Percentiles rank a stretch among this genome's conserved stretches.
phyloP scores from a whole-genome alignment of 257 asterid genomes.

The Mentha longifolia region DNA sequence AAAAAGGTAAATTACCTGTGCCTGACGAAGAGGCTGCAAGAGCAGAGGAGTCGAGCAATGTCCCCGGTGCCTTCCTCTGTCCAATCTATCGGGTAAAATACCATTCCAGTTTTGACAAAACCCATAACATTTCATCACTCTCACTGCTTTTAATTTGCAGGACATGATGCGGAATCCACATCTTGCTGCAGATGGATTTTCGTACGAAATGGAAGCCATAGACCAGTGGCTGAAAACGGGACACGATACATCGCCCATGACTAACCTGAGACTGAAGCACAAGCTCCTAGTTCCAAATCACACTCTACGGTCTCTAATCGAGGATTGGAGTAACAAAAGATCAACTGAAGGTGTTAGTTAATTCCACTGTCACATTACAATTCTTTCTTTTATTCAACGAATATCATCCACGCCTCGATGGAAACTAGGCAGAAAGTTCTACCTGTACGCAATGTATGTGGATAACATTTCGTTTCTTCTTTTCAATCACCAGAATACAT shows the following conservation, averaged over 20 bases:
- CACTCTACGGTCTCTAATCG: slow-evolving; percentile 57
- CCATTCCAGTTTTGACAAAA: neutral
- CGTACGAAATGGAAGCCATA: slow-evolving; percentile 70
- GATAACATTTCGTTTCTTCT: too few relatives aligned
- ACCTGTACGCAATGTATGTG: neutral
- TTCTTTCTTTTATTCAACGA: neutral
- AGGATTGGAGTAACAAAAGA: slow-evolving; percentile 57
- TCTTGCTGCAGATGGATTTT: slow-evolving; percentile 78
- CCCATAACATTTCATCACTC: neutral
- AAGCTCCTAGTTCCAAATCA: slow-evolving; percentile 58
- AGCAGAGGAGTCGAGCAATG: slow-evolving; percentile 34
- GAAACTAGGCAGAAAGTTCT: neutral
- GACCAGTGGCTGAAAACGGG: slow-evolving; percentile 66
- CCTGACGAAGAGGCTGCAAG: slow-evolving; percentile 32
- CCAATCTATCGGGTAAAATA: slow-evolving; percentile 61
- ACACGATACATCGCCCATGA: slow-evolving; percentile 65
- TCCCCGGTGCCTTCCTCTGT: slow-evolving; percentile 60
- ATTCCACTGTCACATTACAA: neutral
- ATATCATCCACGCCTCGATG: neutral
- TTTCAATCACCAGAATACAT: neutral
- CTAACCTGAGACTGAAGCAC: slow-evolving; percentile 68
- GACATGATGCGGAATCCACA: slow-evolving; percentile 71
- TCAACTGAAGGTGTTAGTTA: slow-evolving; percentile 6
- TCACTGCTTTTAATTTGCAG: slow-evolving; percentile 40
- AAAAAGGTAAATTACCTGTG: slow-evolving; percentile 31